Evolutionary conservation across 1,139 yeast genomes (phyloP).

Genomic region (Debaryomyces singareniensis): DNA sequence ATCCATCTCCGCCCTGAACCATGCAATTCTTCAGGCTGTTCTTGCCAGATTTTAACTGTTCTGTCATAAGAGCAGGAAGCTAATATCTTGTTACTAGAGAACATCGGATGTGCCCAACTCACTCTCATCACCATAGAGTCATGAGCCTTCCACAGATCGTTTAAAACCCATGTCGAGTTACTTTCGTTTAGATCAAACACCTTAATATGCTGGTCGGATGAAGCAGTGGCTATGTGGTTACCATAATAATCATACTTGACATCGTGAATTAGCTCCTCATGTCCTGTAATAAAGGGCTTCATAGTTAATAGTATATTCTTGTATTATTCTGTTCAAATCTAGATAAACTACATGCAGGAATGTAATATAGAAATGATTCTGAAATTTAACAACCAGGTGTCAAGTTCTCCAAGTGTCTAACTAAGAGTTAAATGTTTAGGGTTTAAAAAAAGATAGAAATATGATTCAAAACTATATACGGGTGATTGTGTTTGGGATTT

Average conservation of each 20-base stretch:
- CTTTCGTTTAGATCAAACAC: constrained; percentile 67
- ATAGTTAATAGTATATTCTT: constrained; percentile 13
- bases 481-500: neutral
- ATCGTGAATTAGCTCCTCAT: constrained; percentile 86
- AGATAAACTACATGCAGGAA: neutral
- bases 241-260: constrained; percentile 89
- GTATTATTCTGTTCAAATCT: neutral
- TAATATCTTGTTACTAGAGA: constrained; percentile 63
- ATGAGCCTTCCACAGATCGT: constrained; percentile 93
- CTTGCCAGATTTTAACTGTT: constrained; percentile 87
- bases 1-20: constrained; percentile 82
- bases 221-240: constrained; percentile 81
- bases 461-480: neutral
- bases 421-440: too few relatives aligned
- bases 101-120: constrained; percentile 93
- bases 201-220: constrained; percentile 87
- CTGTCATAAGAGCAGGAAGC: constrained; percentile 90
- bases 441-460: too few relatives aligned
- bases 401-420: too few relatives aligned
- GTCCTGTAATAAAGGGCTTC: constrained; percentile 79
- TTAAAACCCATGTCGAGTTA: constrained; percentile 62
- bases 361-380: too few relatives aligned
- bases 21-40: constrained; percentile 68
- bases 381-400: neutral
- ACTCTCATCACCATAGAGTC: constrained; percentile 79